Evolutionary conservation across 1,139 yeast genomes (phyloP).

Genomic region (Lipomyces yarrowii): DNA sequence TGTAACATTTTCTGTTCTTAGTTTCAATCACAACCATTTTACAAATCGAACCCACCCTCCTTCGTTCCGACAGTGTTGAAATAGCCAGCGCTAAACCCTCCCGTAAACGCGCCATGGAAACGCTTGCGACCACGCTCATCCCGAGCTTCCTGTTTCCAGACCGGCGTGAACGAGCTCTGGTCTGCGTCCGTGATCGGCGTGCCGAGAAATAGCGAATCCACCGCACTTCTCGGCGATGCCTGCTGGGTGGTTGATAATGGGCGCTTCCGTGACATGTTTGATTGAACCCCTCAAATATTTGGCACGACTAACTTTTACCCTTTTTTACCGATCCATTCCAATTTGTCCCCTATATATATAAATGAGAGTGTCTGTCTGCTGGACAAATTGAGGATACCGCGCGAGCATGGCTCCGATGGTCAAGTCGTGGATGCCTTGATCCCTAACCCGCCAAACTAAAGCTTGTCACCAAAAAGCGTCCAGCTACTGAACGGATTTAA

Average conservation of each 20-base stretch:
- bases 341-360: background rate
- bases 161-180: constrained; percentile 24
- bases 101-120: constrained; percentile 44
- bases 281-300: background rate
- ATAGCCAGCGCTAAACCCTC: constrained; percentile 44
- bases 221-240: background rate
- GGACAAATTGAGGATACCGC: background rate
- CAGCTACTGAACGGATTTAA: no score
- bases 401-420: background rate
- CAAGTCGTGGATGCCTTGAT: background rate
- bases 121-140: constrained; percentile 36
- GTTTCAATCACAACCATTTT: background rate
- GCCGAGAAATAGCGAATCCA: constrained; percentile 17
- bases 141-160: constrained; percentile 34
- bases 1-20: background rate
- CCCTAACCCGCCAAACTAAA: background rate
- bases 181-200: constrained; percentile 38
- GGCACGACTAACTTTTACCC: background rate
- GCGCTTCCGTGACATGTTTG: background rate
- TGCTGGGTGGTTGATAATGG: background rate
- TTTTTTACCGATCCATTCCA: background rate
- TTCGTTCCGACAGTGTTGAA: constrained; percentile 43
- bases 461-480: no score
- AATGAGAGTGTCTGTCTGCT: background rate
- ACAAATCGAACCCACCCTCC: constrained; percentile 33